Evolutionary conservation across 768 basidiomycete species (phyloP).

Genomic region (Asterophora lycoperdoides): DNA sequence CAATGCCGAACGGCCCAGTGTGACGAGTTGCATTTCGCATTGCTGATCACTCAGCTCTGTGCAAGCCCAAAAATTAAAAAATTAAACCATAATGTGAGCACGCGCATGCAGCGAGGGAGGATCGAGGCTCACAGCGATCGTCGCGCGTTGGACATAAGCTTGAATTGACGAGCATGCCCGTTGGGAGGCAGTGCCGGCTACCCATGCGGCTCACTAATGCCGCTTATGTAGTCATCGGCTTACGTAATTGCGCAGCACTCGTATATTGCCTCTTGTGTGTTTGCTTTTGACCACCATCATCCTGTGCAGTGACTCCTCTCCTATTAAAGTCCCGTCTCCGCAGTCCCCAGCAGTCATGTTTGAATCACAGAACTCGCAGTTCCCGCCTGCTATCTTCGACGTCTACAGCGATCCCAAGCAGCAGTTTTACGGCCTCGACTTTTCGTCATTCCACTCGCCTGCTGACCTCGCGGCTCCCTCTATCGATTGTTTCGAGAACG

Average conservation of each 20-base stretch:
- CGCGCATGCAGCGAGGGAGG: neutral
- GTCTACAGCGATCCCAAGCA: constrained; percentile 19
- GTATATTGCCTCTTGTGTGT: constrained; percentile 14
- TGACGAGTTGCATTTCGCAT: neutral
- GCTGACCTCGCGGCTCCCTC: constrained; percentile 72
- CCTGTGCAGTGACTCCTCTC: constrained; percentile 9
- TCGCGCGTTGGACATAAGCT: neutral
- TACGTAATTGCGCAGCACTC: constrained; percentile 17
- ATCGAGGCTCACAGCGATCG: neutral
- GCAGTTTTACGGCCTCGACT: constrained; percentile 43
- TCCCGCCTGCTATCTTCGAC: constrained; percentile 8
- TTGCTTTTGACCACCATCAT: constrained; percentile 3
- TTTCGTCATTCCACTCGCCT: constrained; percentile 65
- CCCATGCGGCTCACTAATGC: neutral
- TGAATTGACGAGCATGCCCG: too few relatives aligned
- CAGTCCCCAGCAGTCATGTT: constrained; percentile 13
- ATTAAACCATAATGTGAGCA: neutral
- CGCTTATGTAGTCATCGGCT: constrained; percentile 1
- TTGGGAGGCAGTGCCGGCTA: constrained; percentile 2
- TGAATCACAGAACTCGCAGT: constrained; percentile 12
- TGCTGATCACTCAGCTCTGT: too few relatives aligned
- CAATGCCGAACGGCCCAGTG: neutral
- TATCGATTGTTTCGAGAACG: constrained; percentile 79
- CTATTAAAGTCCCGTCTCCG: constrained; percentile 13
- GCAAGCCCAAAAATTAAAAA: too few relatives aligned